These are phyloP conservation scores for Sphaerostilbella broomeana DNA, from an alignment of 2,329 filamentous ascomycete species.

Conservation along the genomic window DNA sequence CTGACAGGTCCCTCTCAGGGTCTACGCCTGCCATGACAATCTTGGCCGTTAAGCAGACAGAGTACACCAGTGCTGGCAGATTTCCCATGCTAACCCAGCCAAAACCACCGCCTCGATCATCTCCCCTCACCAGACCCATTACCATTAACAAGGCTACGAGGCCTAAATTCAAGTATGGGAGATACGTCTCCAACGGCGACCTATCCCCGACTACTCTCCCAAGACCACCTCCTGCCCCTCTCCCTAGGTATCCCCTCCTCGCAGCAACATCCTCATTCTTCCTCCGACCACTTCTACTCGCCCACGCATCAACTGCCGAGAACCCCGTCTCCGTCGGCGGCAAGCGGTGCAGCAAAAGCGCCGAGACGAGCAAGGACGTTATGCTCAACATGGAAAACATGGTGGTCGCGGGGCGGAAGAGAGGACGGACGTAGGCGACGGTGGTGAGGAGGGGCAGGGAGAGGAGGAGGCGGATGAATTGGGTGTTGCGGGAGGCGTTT, in stretches of 20 bases:
- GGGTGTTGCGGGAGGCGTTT: slow-evolving; percentile 52
- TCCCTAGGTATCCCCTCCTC: slow-evolving; percentile 6
- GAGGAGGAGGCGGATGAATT: slow-evolving; percentile 53
- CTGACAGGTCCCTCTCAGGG: slow-evolving; percentile 56
- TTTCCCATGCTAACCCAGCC: slow-evolving; percentile 40
- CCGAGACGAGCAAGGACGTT: slow-evolving; percentile 56
- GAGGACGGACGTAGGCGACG: slow-evolving; percentile 43
- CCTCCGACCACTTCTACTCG: not conserved
- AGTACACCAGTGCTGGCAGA: slow-evolving; percentile 53
- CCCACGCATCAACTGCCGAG: slow-evolving; percentile 40
- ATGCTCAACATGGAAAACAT: slow-evolving; percentile 51
- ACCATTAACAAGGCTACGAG: slow-evolving; percentile 48
- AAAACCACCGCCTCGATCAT: slow-evolving; percentile 27
- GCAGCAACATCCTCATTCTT: not conserved
- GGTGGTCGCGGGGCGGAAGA: slow-evolving; percentile 29
- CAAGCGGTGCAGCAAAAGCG: slow-evolving; percentile 53
- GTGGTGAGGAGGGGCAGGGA: slow-evolving; percentile 50
- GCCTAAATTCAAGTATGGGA: slow-evolving; percentile 54
- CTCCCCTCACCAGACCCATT: slow-evolving; percentile 34
- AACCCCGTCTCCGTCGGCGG: slow-evolving; percentile 52
- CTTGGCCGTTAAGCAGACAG: slow-evolving; percentile 54
- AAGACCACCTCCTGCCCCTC: slow-evolving; percentile 11
- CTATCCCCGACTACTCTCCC: slow-evolving; percentile 16
- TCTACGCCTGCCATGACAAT: slow-evolving; percentile 62
- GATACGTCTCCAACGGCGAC: slow-evolving; percentile 48